Conservation (phyloP, 2,329 filamentous ascomycete species). For the Aspergillus clavatus region DNA sequence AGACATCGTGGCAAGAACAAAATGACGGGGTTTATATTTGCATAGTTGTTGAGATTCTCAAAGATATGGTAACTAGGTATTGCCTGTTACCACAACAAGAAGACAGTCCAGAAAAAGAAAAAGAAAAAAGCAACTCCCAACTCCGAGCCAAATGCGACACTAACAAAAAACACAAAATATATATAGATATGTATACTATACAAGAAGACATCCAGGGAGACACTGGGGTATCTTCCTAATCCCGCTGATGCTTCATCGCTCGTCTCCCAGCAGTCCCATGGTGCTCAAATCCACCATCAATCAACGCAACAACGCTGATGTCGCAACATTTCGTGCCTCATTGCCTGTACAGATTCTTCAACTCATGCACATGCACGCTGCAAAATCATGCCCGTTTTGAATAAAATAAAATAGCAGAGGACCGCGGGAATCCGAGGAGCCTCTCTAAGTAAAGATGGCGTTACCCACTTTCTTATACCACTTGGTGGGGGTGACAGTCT, state of each 20-base stretch:
- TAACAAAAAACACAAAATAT: neutral
- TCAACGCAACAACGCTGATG: neutral
- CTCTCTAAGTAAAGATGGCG: neutral
- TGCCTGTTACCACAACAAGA: neutral
- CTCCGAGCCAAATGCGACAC: neutral
- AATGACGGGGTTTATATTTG: too few species aligned
- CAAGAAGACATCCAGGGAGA: neutral
- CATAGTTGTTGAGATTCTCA: too few species aligned
- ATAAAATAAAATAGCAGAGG: too few species aligned
- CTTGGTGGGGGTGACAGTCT: slow-evolving; percentile 21
- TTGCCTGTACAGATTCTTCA: neutral
- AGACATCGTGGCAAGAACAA: too few species aligned
- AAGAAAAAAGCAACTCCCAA: neutral
- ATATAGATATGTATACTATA: neutral
- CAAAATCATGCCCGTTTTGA: too few species aligned
- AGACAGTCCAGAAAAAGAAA: neutral
- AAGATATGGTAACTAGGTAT: neutral
- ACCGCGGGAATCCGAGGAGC: neutral
- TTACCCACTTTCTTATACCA: slow-evolving; percentile 17
- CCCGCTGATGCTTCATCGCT: neutral
- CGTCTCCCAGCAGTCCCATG: neutral
- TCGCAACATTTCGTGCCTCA: neutral
- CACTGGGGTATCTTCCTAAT: neutral
- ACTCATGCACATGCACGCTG: neutral
- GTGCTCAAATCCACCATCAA: neutral